Evolutionary conservation across 169 alveolate species (phyloP), one percentile per base, ranked within the genome.

Genomic region (Cryptosporidium ryanae): DNA sequence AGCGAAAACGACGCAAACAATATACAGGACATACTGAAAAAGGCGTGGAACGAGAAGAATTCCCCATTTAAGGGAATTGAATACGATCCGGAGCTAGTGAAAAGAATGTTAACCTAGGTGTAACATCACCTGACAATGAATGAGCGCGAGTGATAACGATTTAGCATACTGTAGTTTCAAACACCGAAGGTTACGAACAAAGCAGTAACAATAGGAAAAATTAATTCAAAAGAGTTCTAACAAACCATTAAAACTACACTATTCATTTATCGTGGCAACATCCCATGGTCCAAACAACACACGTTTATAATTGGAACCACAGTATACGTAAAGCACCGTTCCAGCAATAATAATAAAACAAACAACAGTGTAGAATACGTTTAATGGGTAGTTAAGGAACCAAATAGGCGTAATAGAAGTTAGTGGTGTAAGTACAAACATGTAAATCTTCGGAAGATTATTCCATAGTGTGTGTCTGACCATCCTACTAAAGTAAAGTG

Each of bases 211-310:
- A n/a, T n/a, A n/a, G n/a, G n/a, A 38, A 38, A 38, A 38, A 38
- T 38, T 38, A 10, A 38, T 1, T 38, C 46, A 38, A 38, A 4
- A 38, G 8, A 38, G 3, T 38, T 10, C 46, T 10, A 38, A 38
- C 8, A 10, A 10, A 10, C 46, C 46, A 38, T 38, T 38, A 0
- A 38, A 38, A 38, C 46, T 38, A 38, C 46, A 38, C 3, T 59
- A 76, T 29, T 61, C 59, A 59, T 76, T 55, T 55, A 76, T 76
- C 25, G 68, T 61, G 46, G 87, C 87, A 34, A 76, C 71, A 15
- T 76, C 87, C 87, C 87, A 76, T 18, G 87, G 87, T 18, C 87
- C 87, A 44, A 59, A 59, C n/a, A 76, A 57, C 2, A 76, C 64
- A 29, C 59, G 57, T 23, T 76, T 76, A 38, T 76, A 76, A 27